phyloP scores from a whole-genome alignment of 1,284 basidiomycete genomes.

The Heterobasidion annosum region DNA sequence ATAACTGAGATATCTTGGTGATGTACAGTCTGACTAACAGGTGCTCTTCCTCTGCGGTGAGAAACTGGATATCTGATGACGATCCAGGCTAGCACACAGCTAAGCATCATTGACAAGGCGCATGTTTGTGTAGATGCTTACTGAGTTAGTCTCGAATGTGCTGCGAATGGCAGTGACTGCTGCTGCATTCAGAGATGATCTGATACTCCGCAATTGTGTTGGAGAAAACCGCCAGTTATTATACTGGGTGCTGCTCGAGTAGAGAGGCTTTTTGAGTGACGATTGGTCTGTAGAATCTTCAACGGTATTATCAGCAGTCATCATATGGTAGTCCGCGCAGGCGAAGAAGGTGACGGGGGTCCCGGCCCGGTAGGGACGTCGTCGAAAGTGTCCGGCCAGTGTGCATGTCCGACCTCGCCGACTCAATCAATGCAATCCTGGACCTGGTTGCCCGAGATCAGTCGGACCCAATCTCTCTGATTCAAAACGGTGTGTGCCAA shows the following conservation, averaged over 20 bases:
- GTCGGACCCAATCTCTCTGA: too few relatives aligned
- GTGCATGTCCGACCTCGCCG: too few relatives aligned
- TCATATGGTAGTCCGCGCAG: not conserved
- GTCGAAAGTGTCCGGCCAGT: too few relatives aligned
- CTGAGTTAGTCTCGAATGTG: constrained; percentile 77
- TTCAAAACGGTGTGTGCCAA: too few relatives aligned
- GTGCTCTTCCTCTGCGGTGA: constrained; percentile 78
- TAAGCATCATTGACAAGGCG: constrained; percentile 4
- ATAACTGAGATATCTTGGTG: constrained; percentile 79
- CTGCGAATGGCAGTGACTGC: constrained; percentile 69
- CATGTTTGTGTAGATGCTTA: constrained; percentile 23
- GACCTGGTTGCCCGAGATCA: too few relatives aligned
- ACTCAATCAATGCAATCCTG: too few relatives aligned
- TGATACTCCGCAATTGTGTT: constrained; percentile 48
- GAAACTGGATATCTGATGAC: constrained; percentile 60
- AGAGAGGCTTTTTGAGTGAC: constrained; percentile 32
- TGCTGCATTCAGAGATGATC: constrained; percentile 59
- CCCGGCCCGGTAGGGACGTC: too few relatives aligned
- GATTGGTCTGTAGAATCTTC: constrained; percentile 1
- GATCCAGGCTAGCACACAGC: constrained; percentile 46
- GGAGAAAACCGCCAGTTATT: constrained; percentile 82
- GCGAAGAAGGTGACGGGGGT: too few relatives aligned
- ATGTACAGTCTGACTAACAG: constrained; percentile 87
- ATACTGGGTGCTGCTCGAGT: constrained; percentile 82
- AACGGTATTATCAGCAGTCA: not conserved